phyloP scores from a whole-genome alignment of 176 grass and related monocot genomes.

The Luzula sylvatica region DNA sequence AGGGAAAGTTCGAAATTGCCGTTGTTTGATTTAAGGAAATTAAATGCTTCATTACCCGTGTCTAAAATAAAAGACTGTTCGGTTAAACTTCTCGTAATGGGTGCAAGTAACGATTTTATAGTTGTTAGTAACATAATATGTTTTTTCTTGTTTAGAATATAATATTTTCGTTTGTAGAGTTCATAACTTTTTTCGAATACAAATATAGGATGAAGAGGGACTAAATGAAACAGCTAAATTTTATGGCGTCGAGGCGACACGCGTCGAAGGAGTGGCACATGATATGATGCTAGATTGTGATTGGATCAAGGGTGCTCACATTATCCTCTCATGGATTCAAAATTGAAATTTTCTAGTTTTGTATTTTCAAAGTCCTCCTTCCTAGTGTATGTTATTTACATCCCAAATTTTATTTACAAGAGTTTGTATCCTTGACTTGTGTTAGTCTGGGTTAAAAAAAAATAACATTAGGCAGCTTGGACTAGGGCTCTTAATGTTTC shows the following conservation, averaged over 20 bases:
- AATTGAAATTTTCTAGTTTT: conserved; percentile 2
- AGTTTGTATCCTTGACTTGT: too few relatives aligned
- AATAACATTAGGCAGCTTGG: too few relatives aligned
- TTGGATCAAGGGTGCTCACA: conserved; percentile 72
- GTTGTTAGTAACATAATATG: conserved; percentile 45
- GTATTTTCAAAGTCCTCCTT: not conserved
- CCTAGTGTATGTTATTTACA: too few relatives aligned
- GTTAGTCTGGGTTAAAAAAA: too few relatives aligned
- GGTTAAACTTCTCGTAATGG: conserved; percentile 52
- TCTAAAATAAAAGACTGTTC: conserved; percentile 33
- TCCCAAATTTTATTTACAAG: too few relatives aligned
- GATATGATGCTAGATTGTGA: conserved; percentile 89
- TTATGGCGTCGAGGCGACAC: conserved; percentile 48
- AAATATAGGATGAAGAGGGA: conserved; percentile 52
- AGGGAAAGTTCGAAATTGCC: conserved; percentile 64
- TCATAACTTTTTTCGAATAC: conserved; percentile 8
- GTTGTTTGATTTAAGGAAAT: conserved; percentile 63
- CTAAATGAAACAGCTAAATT: conserved; percentile 71
- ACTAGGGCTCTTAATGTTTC: too few relatives aligned
- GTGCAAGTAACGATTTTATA: conserved; percentile 80
- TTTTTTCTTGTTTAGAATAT: not conserved
- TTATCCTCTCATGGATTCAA: conserved; percentile 58
- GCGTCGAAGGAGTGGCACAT: conserved; percentile 63
- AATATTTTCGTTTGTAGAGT: not conserved
- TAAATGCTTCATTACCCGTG: conserved; percentile 74